Base-by-base conservation (phyloP, 2,329 filamentous ascomycete genomes). In the Phoma sp. region DNA sequence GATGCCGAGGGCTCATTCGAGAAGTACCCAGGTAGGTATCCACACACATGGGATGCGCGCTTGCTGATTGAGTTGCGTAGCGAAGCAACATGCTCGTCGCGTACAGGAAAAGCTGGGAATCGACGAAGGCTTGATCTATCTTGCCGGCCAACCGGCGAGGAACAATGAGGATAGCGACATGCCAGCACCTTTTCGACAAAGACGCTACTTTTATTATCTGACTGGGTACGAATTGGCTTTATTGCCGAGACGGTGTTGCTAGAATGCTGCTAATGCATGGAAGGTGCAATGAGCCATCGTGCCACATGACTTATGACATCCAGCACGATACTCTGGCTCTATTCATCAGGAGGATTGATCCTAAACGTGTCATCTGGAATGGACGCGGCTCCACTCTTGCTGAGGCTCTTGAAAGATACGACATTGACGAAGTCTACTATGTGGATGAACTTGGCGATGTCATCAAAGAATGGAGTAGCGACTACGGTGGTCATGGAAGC, bases 361-460 rank as follows among this genome's bases (percentile, higher is more conserved):
- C 83, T 11, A 79, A 78, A 13, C 79, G 82, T 61, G 78, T 83
- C 9, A 82, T 90, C 43, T 91, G 83, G 82, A 84, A 83, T 65
- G 88, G 88, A 13, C 79, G 78, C 30, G 83, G 82, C 22, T 86
- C 86, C 0, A 82, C 80, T 8, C 77, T 80, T 9, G 81, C 86
- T 11, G 85, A 90, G 53, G 88, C 87, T 52, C 77, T 84, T 60
- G 77, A 75, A n/a, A 77, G 69, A 65, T 80, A 86, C 62, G 87
- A 93, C 60, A 82, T 93, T 49, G 89, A 93, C 69, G 81, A 85
- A 37, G 90, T 91, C 14, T 81, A 83, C 56, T 88, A 87, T 69
- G 44, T 73, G 8, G 64, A 69, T 49, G 65, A 72, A 30, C 61
- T 77, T 10, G 52, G 61, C 14, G 55, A 57, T 33, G 69, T 63